Evolutionary conservation across 106 monocot species (phyloP).

Genomic region (Xerophyta viscosa): DNA sequence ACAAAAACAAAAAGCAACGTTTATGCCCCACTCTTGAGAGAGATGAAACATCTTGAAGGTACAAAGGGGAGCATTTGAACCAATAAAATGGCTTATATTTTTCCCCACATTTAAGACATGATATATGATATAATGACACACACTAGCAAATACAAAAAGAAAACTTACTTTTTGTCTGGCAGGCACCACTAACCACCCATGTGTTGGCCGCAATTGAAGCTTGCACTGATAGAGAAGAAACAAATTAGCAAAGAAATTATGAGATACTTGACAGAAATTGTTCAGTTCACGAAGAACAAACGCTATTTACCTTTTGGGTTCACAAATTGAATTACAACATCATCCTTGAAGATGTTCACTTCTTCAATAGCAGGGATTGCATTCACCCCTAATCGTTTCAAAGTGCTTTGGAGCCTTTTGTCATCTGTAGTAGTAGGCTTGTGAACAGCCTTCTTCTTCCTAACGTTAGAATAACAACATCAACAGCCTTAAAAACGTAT

Average conservation of each 20-base stretch:
- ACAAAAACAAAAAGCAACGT: neutral
- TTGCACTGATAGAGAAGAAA: conserved; percentile 4
- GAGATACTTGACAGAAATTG: neutral
- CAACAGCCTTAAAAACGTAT: neutral
- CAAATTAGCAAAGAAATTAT: neutral
- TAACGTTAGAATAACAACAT: too few species aligned
- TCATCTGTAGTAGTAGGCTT: conserved; percentile 13
- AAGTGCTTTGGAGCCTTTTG: conserved; percentile 13
- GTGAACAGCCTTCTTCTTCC: conserved; percentile 18
- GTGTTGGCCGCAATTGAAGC: conserved; percentile 14
- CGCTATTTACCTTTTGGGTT: conserved; percentile 9
- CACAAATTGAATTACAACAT: conserved; percentile 5
- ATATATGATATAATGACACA: neutral
- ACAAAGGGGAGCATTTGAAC: too few species aligned
- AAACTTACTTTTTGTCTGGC: conserved; percentile 14
- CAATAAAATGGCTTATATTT: too few species aligned
- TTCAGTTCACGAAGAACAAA: neutral
- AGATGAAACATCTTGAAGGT: neutral
- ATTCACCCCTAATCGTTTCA: conserved; percentile 14
- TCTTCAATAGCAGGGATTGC: conserved; percentile 14
- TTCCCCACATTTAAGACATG: too few species aligned
- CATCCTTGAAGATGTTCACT: conserved; percentile 16
- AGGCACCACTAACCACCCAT: conserved; percentile 11
- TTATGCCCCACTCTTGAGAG: neutral
- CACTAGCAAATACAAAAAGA: neutral